Evolutionary conservation across 108 stramenopile species (phyloP).

Genomic region (Cyclotella cryptica): DNA sequence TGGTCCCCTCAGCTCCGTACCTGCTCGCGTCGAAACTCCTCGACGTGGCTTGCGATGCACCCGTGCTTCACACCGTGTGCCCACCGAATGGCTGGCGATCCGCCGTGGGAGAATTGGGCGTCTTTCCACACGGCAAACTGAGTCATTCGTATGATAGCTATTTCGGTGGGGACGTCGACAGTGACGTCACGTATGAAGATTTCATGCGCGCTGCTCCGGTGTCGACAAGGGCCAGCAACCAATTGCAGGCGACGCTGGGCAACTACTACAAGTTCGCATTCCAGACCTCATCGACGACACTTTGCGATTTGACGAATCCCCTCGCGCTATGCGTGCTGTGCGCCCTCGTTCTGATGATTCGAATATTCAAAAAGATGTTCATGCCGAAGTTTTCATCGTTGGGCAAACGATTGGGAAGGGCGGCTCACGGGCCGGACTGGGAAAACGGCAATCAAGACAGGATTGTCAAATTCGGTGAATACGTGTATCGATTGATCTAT

Average conservation of each 20-base stretch:
- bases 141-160: slow-evolving; percentile 45
- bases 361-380: slow-evolving; percentile 59
- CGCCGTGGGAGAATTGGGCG: slow-evolving; percentile 12
- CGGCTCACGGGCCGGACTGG: slow-evolving; percentile 77
- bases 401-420: slow-evolving; percentile 60
- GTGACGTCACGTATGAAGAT: slow-evolving; percentile 26
- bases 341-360: slow-evolving; percentile 57
- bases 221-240: background rate
- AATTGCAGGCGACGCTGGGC: slow-evolving; percentile 12
- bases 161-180: slow-evolving; percentile 20
- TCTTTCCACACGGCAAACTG: slow-evolving; percentile 40
- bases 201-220: slow-evolving; percentile 8
- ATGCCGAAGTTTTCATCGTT: slow-evolving; percentile 68
- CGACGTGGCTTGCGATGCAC: slow-evolving; percentile 33
- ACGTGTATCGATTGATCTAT: slow-evolving; percentile 82
- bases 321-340: slow-evolving; percentile 33
- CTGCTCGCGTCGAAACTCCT: slow-evolving; percentile 43
- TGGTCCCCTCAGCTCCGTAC: slow-evolving; percentile 44
- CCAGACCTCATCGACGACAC: slow-evolving; percentile 37
- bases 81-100: slow-evolving; percentile 31
- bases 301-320: slow-evolving; percentile 47
- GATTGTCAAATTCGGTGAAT: slow-evolving; percentile 88
- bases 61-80: slow-evolving; percentile 11
- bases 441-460: slow-evolving; percentile 62
- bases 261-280: slow-evolving; percentile 50